Conservation (phyloP, 345 rosid genomes). For the Rubroshorea leprosula region DNA sequence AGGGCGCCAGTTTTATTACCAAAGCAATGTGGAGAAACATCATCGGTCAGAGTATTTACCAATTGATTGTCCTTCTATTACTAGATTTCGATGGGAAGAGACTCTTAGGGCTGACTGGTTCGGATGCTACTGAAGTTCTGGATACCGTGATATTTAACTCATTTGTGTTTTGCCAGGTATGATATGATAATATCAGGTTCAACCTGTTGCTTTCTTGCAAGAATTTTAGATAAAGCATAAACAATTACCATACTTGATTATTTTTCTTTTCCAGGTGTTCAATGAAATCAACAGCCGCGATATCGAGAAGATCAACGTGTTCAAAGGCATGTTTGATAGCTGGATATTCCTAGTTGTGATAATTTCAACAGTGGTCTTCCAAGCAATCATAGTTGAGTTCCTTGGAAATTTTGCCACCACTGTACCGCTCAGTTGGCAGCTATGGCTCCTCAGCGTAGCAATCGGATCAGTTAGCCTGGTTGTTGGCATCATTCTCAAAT, state of each 20-base stretch:
- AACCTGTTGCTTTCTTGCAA: too few species aligned
- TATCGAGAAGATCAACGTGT: too few species aligned
- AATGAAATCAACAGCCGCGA: too few species aligned
- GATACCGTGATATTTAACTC: constrained; percentile 82
- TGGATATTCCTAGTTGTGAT: too few species aligned
- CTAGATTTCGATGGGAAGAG: constrained; percentile 55
- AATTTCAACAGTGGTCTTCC: constrained; percentile 38
- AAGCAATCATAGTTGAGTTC: constrained; percentile 68
- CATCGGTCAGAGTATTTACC: constrained; percentile 86
- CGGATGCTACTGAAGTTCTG: constrained; percentile 56
- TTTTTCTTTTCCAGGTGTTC: too few species aligned
- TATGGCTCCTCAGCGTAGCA: constrained; percentile 63
- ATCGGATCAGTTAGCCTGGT: constrained; percentile 71
- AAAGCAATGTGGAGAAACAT: constrained; percentile 91
- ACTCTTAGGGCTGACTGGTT: constrained; percentile 48
- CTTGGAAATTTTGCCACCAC: constrained; percentile 70
- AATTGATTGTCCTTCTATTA: constrained; percentile 53
- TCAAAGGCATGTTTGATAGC: too few species aligned
- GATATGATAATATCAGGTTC: too few species aligned
- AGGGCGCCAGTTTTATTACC: constrained; percentile 66
- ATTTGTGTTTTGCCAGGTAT: constrained; percentile 90
- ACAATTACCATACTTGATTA: too few species aligned
- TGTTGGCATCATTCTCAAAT: constrained; percentile 64
- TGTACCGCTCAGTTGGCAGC: constrained; percentile 78
- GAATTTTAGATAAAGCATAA: too few species aligned